phyloP scores from a whole-genome alignment of 129 eudicot species.

The Artemisia argyi region DNA sequence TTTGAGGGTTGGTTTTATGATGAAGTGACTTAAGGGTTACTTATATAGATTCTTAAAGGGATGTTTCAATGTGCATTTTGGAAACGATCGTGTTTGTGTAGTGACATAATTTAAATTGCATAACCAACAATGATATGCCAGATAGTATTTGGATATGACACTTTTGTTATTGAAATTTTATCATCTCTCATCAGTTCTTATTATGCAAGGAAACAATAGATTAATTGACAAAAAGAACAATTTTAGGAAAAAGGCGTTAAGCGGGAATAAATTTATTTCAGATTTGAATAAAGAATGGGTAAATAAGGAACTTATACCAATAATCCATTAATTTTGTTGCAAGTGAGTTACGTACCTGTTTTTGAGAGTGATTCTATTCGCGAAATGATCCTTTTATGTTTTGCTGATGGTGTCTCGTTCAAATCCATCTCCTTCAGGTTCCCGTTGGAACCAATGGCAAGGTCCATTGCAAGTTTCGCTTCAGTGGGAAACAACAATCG shows the following conservation, averaged over 20 bases:
- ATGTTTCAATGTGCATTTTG: neutral
- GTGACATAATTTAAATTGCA: too few relatives aligned
- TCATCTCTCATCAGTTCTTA: too few relatives aligned
- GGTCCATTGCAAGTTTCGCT: conserved; percentile 75
- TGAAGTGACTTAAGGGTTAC: too few relatives aligned
- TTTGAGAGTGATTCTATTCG: conserved; percentile 58
- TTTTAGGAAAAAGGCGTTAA: neutral
- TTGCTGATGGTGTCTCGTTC: conserved; percentile 61
- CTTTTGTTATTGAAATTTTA: too few relatives aligned
- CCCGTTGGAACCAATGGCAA: conserved; percentile 55
- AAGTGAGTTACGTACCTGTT: conserved; percentile 48
- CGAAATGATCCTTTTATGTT: conserved; percentile 45
- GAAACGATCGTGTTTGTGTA: neutral
- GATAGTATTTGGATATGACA: too few relatives aligned
- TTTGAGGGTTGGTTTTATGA: too few relatives aligned
- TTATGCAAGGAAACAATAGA: neutral
- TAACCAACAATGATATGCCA: too few relatives aligned
- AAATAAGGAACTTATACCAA: neutral
- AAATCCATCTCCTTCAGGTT: conserved; percentile 63
- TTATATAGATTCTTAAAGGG: neutral
- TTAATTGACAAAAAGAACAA: neutral
- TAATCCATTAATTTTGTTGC: neutral
- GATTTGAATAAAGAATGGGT: neutral
- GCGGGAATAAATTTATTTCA: neutral
- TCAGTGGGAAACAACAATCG: conserved; percentile 68